Conservation (phyloP, 805 yeast species). For the Candida berthetii region DNA sequence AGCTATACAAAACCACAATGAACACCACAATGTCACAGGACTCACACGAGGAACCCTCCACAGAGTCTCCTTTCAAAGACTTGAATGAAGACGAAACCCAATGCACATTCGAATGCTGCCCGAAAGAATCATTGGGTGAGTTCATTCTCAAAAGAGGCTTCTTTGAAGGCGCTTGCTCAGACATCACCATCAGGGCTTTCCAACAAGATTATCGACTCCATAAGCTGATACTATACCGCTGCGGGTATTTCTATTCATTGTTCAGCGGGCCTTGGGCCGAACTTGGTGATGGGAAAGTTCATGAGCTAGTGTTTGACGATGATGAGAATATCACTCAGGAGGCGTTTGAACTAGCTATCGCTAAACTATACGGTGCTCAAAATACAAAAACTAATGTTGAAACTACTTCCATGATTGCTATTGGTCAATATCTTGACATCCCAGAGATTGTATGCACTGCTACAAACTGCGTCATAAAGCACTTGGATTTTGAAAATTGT, state of each 20-base stretch:
- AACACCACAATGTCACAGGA: no score
- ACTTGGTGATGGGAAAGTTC: conserved; percentile 6
- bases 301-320: conserved; percentile 32
- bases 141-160: conserved; percentile 33
- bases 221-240: conserved; percentile 34
- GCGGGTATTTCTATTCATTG: conserved; percentile 41
- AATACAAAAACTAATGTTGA: conserved; percentile 25
- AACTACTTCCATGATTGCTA: conserved; percentile 37
- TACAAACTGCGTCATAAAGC: conserved; percentile 30
- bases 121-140: conserved; percentile 15
- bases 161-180: conserved; percentile 40
- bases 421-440: conserved; percentile 44
- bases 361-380: conserved; percentile 38
- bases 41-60: background rate
- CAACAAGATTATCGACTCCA: conserved; percentile 39
- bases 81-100: background rate
- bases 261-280: conserved; percentile 39
- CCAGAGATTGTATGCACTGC: conserved; percentile 37
- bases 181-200: conserved; percentile 42
- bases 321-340: conserved; percentile 35
- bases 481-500: conserved; percentile 29
- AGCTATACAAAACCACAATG: no score
- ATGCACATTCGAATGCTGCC: conserved; percentile 24
- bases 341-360: conserved; percentile 43
- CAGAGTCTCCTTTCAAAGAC: background rate